These are phyloP conservation scores for Globisporangium alternatum DNA, from an alignment of 352 stramenopile genomes.

Conservation along the genomic window DNA sequence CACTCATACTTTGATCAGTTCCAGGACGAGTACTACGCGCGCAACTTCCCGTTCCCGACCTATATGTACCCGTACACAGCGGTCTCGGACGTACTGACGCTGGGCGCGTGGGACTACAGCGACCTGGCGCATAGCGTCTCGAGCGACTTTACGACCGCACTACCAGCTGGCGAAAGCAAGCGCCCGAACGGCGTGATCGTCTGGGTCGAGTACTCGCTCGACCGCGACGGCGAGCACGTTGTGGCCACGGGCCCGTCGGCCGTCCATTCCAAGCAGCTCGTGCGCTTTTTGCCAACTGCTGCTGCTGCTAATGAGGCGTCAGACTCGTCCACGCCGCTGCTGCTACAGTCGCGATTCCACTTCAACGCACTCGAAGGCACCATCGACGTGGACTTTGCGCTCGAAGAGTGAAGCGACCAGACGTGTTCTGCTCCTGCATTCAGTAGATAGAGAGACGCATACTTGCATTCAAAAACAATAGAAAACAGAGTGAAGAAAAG, in stretches of 20 bases:
- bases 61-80: conserved; percentile 76
- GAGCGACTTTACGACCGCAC: conserved; percentile 15
- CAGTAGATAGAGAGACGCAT: neutral
- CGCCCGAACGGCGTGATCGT: conserved; percentile 63
- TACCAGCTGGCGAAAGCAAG: conserved; percentile 5
- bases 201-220: conserved; percentile 69
- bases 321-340: neutral
- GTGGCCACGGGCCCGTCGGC: conserved; percentile 55
- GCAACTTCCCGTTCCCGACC: conserved; percentile 76
- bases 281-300: conserved; percentile 50
- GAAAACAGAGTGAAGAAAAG: neutral
- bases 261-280: conserved; percentile 70
- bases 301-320: neutral
- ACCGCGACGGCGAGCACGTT: conserved; percentile 36
- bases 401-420: conserved; percentile 2
- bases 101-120: conserved; percentile 46
- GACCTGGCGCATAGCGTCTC: conserved; percentile 39
- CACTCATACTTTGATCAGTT: conserved; percentile 74
- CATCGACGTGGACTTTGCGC: conserved; percentile 46
- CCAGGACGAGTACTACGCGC: conserved; percentile 61
- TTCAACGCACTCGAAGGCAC: conserved; percentile 65
- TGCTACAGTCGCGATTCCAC: conserved; percentile 30
- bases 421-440: neutral
- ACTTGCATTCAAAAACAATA: neutral
- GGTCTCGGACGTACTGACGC: conserved; percentile 36